Base-by-base conservation (phyloP, 2,329 filamentous ascomycete species). In the Periconia sp. region DNA sequence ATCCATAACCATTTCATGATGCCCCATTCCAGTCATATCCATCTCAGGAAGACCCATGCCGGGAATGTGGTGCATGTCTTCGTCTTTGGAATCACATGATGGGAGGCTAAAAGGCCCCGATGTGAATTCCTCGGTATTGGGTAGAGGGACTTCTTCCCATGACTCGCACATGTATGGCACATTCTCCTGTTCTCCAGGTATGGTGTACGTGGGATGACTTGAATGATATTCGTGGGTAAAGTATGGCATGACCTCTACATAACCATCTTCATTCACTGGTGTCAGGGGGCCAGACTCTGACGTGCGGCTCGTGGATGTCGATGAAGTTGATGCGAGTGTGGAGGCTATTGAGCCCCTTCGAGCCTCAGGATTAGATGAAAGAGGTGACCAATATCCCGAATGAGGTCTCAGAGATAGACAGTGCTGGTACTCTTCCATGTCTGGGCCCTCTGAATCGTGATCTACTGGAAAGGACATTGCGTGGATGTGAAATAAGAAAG, bases 321-420 rank as follows among this genome's bases (percentile, higher is more conserved):
- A 56, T 17, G 59, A 56, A 52, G 56, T 56, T 6, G 68, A 56
- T 15, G 67, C 69, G 27, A 70, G 61, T 14, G 62, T 60, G 3
- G 70, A 73, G 3, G 62, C 65, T 11, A 65, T 58, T 1, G 65
- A 70, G 50, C 68, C 64, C 49, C 70, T 59, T 35, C 69, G 63
- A 43, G 60, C 62, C 18, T 73, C 69, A 15, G 63, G 47, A 31
- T 53, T 57, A 57, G 65, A 70, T 14, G 64, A 57, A 2, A 62
- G 60, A 2, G 66, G 68, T 2, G 65, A 65, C 33, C 70, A 46
- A 19, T 68, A 60, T 6, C 62, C 65, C 11, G 62, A 58, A 14
- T 59, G 57, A 37, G 63, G 53, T 20, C 58, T 56, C 31, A 55
- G 45, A 8, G 55, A 52, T 15, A 60, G 61, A 17, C 64, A 62